A percentile compares a stretch with the other conserved stretches of the same genome.
Conservation (phyloP, 768 basidiomycete species). For the Pleurotus salmoneostramineus region DNA sequence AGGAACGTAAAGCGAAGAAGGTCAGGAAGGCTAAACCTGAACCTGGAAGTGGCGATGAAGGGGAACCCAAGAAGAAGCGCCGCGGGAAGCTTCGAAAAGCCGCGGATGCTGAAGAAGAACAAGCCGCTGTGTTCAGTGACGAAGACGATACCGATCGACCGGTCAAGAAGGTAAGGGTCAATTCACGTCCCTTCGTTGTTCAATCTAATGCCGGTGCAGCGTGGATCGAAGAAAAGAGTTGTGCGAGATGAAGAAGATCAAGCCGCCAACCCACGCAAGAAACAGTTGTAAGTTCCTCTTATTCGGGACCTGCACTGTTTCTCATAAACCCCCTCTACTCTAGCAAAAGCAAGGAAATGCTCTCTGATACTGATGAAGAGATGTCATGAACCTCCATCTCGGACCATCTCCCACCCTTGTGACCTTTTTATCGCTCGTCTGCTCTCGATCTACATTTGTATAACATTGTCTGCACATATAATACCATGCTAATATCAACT, state of each 20-base stretch:
- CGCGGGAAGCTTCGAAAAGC: constrained; percentile 64
- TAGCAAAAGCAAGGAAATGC: constrained; percentile 87
- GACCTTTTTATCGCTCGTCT: constrained; percentile 6
- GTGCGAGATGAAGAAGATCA: constrained; percentile 78
- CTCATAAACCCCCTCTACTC: constrained; percentile 3
- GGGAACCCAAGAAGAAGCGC: constrained; percentile 70
- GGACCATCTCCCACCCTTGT: constrained; percentile 14
- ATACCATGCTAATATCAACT: neutral
- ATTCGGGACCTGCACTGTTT: neutral
- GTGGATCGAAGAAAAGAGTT: constrained; percentile 65
- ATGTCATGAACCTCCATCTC: constrained; percentile 41
- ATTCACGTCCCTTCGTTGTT: constrained; percentile 13
- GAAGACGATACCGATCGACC: constrained; percentile 66
- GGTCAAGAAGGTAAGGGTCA: constrained; percentile 54
- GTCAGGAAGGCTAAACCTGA: constrained; percentile 49
- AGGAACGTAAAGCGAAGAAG: constrained; percentile 61
- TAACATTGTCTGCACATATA: neutral
- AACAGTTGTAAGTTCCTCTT: constrained; percentile 60
- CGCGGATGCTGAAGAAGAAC: constrained; percentile 59
- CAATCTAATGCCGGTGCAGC: constrained; percentile 22
- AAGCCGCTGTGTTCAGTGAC: constrained; percentile 59
- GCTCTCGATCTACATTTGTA: constrained; percentile 9
- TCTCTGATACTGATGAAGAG: constrained; percentile 86
- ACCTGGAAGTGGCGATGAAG: constrained; percentile 52
- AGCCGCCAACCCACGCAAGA: constrained; percentile 61